Evolutionary conservation across 2,329 filamentous ascomycete species (phyloP), one percentile per base, ranked within the genome.

Genomic region (Ophioceras dolichostomum): DNA sequence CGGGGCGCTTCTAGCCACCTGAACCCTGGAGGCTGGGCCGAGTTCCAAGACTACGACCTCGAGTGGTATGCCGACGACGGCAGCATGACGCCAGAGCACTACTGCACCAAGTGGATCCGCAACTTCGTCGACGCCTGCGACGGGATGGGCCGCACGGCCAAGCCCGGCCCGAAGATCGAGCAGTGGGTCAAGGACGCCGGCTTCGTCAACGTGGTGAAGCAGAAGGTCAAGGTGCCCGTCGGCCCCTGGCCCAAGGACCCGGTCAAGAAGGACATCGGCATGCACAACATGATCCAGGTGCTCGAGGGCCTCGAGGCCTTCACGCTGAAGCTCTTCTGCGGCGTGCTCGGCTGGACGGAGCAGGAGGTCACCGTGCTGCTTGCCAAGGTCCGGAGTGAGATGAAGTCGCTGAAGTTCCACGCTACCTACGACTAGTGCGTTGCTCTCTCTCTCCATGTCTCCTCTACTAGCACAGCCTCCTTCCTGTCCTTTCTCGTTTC

Each of bases 191-290:
- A 41, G 5, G 50, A 51, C 9, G 49, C 50, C 4, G 57, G 57
- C 1, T 59, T 57, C 32, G 45, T 49, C 4, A 46, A 57, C 21
- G 47, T 57, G 12, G 39, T 43, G 3, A 51, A 59, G 39, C 47
- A 49, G 33, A 47, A 48, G 32, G 49, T 48, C 22, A 50, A 53
- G 10, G 47, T 58, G 5, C 57, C 56, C 3, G 50, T 53, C 10
- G 59, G 55, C 22, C 46, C 53, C 4, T 62, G 59, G 58, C 50
- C 59, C 2, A 51, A 50, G 30, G 58, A 58, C 10, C 38, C 43
- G 13, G 51, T 56, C 14, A 46, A 58, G 43, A 61, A 61, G 45
- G 46, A 54, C 32, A 44, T 61, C 16, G 59, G 60, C 32, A 43
- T 47, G 37, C 49, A 54, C 49, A 51, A 56, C 41, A 54, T 57